Evolutionary conservation across 1,139 yeast genomes (phyloP).

Genomic region (Taphrina pruni): DNA sequence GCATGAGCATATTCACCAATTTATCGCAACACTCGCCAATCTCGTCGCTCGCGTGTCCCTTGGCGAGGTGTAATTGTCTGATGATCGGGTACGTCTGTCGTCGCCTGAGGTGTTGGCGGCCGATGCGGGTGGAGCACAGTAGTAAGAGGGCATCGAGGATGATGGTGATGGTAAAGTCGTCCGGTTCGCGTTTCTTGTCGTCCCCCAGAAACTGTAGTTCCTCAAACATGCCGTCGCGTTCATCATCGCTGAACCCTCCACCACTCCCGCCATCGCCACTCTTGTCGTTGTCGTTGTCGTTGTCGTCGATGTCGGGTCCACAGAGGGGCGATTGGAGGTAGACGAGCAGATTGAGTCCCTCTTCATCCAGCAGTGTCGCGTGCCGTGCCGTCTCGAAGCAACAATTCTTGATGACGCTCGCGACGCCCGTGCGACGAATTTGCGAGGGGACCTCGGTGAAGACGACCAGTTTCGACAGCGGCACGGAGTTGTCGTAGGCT

Average conservation of each 20-base stretch:
- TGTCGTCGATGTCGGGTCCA: conserved; percentile 62
- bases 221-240: conserved; percentile 84
- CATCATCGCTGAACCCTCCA: conserved; percentile 66
- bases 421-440: conserved; percentile 88
- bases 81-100: conserved; percentile 82
- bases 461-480: conserved; percentile 77
- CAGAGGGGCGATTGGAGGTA: conserved; percentile 83
- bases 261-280: conserved; percentile 50
- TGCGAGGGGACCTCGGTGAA: conserved; percentile 81
- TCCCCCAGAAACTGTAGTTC: conserved; percentile 80
- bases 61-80: conserved; percentile 78
- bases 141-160: conserved; percentile 61
- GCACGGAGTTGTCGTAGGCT: conserved; percentile 75
- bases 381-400: conserved; percentile 81
- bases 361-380: conserved; percentile 60
- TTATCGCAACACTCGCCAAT: conserved; percentile 58
- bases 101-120: conserved; percentile 75
- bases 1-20: conserved; percentile 46
- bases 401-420: conserved; percentile 88
- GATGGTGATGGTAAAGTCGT: conserved; percentile 65
- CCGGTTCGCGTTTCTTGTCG: conserved; percentile 79
- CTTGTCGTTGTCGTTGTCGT: too few relatives aligned
- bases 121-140: conserved; percentile 72
- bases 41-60: conserved; percentile 61
- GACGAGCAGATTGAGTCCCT: conserved; percentile 74